These are phyloP conservation scores for Sporothrix dimorphospora DNA, from an alignment of 2,329 filamentous ascomycete species.

Conservation along the genomic window DNA sequence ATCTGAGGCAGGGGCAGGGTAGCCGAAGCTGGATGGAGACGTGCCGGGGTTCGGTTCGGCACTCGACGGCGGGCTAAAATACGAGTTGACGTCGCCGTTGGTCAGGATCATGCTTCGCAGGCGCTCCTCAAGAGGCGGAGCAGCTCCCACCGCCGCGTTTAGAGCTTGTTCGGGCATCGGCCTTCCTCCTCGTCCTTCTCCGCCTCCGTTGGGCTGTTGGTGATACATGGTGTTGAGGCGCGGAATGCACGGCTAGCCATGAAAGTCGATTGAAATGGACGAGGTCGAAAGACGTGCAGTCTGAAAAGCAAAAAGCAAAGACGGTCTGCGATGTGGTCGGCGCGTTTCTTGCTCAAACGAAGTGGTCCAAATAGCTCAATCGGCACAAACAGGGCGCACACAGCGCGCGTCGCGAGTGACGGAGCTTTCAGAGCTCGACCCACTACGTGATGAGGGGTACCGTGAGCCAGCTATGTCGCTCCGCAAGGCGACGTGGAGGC, in stretches of 20 bases:
- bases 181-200: slow-evolving; percentile 20
- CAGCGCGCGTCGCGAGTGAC: slow-evolving; percentile 20
- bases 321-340: background rate
- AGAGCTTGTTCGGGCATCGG: background rate
- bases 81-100: slow-evolving; percentile 27
- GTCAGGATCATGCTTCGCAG: slow-evolving; percentile 35
- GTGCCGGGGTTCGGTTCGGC: background rate
- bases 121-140: slow-evolving; percentile 34
- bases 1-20: background rate
- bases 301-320: background rate
- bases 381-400: background rate
- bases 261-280: background rate
- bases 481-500: slow-evolving; percentile 11
- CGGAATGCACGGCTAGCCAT: slow-evolving; percentile 28
- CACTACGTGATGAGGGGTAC: slow-evolving; percentile 29
- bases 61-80: background rate
- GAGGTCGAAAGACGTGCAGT: background rate
- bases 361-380: background rate
- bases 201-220: slow-evolving; percentile 24
- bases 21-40: background rate
- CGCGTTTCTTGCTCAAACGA: background rate
- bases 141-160: slow-evolving; percentile 5
- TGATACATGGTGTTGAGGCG: slow-evolving; percentile 26
- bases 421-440: slow-evolving; percentile 26
- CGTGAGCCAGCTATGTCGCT: slow-evolving; percentile 11